Evolutionary conservation across 2,329 filamentous ascomycete species (phyloP).

Genomic region (Colletotrichum navitas): DNA sequence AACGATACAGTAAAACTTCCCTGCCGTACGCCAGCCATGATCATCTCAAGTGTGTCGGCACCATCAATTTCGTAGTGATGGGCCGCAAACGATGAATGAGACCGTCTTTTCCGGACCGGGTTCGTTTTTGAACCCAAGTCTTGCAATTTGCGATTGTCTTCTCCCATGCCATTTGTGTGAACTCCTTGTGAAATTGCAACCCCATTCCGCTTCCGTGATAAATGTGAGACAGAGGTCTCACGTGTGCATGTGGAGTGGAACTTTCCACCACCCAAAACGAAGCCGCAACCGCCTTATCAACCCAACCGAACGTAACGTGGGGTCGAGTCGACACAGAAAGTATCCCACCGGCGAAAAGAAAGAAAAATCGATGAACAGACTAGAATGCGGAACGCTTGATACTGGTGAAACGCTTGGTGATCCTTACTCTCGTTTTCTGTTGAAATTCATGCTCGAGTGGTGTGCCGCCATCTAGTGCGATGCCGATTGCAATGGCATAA

Average conservation of each 20-base stretch:
- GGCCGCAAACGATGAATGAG: conserved; percentile 30
- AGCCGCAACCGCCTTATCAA: conserved; percentile 27
- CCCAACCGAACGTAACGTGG: conserved; percentile 36
- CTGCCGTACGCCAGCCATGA: conserved; percentile 29
- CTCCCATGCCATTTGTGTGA: conserved; percentile 23
- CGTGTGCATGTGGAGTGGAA: conserved; percentile 25
- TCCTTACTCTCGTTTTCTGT: conserved; percentile 31
- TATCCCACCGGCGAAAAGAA: background rate
- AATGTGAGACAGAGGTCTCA: conserved; percentile 36
- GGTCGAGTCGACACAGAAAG: conserved; percentile 13
- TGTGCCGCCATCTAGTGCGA: background rate
- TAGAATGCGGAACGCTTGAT: conserved; percentile 9
- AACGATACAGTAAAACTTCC: conserved; percentile 9
- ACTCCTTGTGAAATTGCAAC: conserved; percentile 35
- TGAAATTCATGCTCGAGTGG: background rate
- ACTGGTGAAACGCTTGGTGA: conserved; percentile 30
- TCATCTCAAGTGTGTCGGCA: conserved; percentile 14
- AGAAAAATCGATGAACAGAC: conserved; percentile 17
- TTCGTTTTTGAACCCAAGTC: conserved; percentile 18
- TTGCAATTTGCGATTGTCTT: conserved; percentile 36
- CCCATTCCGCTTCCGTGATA: conserved; percentile 36
- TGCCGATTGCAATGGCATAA: conserved; percentile 3
- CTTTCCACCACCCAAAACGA: conserved; percentile 14
- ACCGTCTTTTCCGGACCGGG: conserved; percentile 31
- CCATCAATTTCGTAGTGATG: conserved; percentile 16